Evolutionary conservation across 441 rosid genomes (phyloP), one percentile per base, ranked within the genome.

Genomic region (Gossypium gossypioides): DNA sequence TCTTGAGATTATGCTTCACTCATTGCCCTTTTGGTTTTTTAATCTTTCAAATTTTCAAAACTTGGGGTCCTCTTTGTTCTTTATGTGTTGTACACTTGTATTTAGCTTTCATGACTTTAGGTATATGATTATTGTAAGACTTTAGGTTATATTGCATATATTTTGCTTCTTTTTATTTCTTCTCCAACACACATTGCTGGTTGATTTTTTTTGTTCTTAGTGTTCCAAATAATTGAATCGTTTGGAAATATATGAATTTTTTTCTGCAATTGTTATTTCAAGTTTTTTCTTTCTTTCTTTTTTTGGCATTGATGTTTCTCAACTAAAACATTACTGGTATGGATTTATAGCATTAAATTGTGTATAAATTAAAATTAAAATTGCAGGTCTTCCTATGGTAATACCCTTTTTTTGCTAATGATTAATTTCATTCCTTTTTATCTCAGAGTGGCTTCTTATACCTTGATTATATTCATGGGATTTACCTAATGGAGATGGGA

Each of bases 361-460:
- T 25, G 44, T 4, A 21, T 3, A n/a, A 18, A 32, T 32, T 48
- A 68, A n/a, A 18, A 24, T 42, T 48, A 63, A 65, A 25, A 48
- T n/a, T 24, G 32, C 52, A 1, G 25, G 9, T 55, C 51, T 69
- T 72, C 44, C 22, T 61, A 18, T 68, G 72, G 29, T 18, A 13
- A 52, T 60, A n/a, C 1, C 0, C 6, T 12, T 1, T 6, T 25
- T 71, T 22, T 19, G 76, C 69, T 67, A 66, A 78, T 81, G 61
- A 75, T 69, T 32, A 64, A 59, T 54, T 62, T 58, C 48, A 59
- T 27, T 72, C 66, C 25, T 48, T 34, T 69, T 48, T 44, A 8
- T 84, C 74, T 55, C 90, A 87, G 87, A 75, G 78, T 77, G 84
- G 77, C 69, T 77, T 77, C 65, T 75, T 71, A 46, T 72, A 60